phyloP scores from a whole-genome alignment of 2,329 filamentous ascomycete species.

The Rhinocladiella similis region DNA sequence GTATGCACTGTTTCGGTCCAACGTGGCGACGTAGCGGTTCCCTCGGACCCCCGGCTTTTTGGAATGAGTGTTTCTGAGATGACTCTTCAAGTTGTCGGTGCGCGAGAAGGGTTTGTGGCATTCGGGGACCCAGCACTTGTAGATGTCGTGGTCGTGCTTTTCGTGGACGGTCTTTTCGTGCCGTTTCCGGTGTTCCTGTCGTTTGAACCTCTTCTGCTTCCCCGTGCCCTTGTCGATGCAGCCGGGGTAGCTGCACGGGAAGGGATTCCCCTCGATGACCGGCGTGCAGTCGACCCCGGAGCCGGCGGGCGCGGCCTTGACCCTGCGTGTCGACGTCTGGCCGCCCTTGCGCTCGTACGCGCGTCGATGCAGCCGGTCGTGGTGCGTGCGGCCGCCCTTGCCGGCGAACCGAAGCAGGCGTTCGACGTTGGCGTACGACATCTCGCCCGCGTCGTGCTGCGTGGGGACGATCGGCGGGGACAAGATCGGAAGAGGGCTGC shows the following conservation, averaged over 20 bases:
- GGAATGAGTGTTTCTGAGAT: conserved; percentile 48
- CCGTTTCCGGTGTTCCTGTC: conserved; percentile 51
- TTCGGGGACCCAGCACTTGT: conserved; percentile 44
- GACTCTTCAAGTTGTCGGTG: conserved; percentile 48
- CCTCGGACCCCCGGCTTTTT: conserved; percentile 42
- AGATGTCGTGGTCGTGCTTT: conserved; percentile 32
- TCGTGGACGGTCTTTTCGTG: conserved; percentile 51
- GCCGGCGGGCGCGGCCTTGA: conserved; percentile 15
- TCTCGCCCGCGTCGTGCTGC: conserved; percentile 24
- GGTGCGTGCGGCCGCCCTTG: conserved; percentile 10
- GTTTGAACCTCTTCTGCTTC: conserved; percentile 48
- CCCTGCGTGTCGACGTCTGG: conserved; percentile 9
- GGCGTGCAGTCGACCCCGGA: conserved; percentile 26
- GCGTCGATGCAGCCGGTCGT: conserved; percentile 19
- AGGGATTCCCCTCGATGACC: conserved; percentile 27
- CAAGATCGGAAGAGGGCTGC: conserved; percentile 24
- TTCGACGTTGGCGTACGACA: conserved; percentile 15
- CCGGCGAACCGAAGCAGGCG: conserved; percentile 6
- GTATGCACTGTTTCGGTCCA: conserved; percentile 44
- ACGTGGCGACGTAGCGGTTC: conserved; percentile 47
- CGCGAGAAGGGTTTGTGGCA: conserved; percentile 44
- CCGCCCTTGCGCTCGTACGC: conserved; percentile 20
- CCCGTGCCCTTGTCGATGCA: conserved; percentile 38
- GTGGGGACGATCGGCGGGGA: conserved; percentile 24
- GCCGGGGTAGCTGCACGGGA: conserved; percentile 43